These are phyloP conservation scores for Phoma sp. DNA, from an alignment of 2,329 filamentous ascomycete species.

Conservation along the genomic window DNA sequence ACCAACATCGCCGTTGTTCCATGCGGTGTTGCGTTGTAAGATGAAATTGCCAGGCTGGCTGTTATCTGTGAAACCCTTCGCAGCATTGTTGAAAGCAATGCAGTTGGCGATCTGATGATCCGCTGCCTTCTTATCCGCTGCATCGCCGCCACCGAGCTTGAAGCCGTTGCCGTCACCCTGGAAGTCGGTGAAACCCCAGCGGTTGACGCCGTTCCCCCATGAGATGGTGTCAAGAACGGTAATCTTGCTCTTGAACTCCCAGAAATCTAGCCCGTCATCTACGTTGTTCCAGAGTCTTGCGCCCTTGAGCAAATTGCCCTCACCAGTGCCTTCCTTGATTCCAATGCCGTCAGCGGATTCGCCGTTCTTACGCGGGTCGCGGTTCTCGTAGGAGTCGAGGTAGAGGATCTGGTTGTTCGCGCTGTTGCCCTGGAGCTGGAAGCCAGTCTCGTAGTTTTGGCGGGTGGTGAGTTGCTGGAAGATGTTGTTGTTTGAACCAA, in stretches of 20 bases:
- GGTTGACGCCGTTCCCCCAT: conserved; percentile 58
- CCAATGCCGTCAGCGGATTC: conserved; percentile 61
- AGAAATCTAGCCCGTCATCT: conserved; percentile 59
- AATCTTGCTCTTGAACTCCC: conserved; percentile 53
- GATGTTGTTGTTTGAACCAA: conserved; percentile 46
- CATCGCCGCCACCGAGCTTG: conserved; percentile 54
- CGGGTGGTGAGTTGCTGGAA: conserved; percentile 49
- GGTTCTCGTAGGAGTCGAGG: conserved; percentile 34
- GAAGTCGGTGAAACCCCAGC: conserved; percentile 55
- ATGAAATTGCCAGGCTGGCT: conserved; percentile 52
- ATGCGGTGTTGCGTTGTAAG: conserved; percentile 56
- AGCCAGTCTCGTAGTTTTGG: conserved; percentile 52
- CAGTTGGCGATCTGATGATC: conserved; percentile 56
- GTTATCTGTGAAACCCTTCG: conserved; percentile 59
- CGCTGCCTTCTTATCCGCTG: conserved; percentile 46
- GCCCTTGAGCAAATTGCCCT: conserved; percentile 56
- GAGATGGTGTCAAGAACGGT: conserved; percentile 56
- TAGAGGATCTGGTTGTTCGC: conserved; percentile 36
- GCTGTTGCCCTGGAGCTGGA: conserved; percentile 47
- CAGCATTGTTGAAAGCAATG: conserved; percentile 55
- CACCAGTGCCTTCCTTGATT: conserved; percentile 57
- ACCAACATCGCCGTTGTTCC: conserved; percentile 55
- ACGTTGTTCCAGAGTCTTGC: conserved; percentile 61
- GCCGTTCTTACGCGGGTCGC: conserved; percentile 58
- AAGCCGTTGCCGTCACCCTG: conserved; percentile 59